Evolutionary conservation across 306 rosid species (phyloP).

Genomic region (Cucurbita moschata): DNA sequence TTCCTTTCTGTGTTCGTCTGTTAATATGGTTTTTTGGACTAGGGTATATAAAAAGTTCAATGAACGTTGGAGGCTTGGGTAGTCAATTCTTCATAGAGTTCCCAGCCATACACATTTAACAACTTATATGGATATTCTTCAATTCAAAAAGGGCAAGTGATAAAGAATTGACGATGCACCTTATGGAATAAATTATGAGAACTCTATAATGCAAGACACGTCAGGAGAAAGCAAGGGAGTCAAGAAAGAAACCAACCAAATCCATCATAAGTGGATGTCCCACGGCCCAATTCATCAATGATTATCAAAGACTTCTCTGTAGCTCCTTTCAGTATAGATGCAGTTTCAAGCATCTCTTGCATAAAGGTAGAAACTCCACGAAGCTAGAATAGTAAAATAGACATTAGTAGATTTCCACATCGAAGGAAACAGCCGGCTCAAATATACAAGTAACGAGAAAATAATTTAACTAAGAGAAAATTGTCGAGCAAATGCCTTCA

Average conservation of each 20-base stretch:
- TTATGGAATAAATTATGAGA: not conserved
- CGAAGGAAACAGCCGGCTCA: not conserved
- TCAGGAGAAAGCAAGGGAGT: constrained; percentile 10
- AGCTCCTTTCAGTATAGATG: constrained; percentile 91
- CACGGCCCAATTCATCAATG: constrained; percentile 95
- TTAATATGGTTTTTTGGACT: no score
- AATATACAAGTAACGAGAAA: no score
- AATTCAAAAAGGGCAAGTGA: not conserved
- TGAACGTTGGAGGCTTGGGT: not conserved
- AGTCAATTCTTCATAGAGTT: not conserved
- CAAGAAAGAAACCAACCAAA: constrained; percentile 56
- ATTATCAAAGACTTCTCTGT: constrained; percentile 81
- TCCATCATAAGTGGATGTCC: constrained; percentile 97
- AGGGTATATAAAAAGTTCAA: not conserved
- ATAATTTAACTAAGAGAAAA: no score
- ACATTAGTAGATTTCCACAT: not conserved
- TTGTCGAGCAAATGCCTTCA: not conserved
- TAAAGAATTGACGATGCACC: not conserved
- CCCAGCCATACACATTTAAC: not conserved
- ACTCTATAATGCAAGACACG: not conserved
- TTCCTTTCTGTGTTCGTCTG: no score
- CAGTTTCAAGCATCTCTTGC: constrained; percentile 99
- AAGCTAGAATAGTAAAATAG: constrained; percentile 35
- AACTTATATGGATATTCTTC: not conserved
- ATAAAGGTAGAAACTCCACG: constrained; percentile 96